A percentile compares a stretch with the other conserved stretches of the same genome.
Evolutionary conservation across 805 yeast species (phyloP).

Genomic region (Wickerhamomyces pijperi): DNA sequence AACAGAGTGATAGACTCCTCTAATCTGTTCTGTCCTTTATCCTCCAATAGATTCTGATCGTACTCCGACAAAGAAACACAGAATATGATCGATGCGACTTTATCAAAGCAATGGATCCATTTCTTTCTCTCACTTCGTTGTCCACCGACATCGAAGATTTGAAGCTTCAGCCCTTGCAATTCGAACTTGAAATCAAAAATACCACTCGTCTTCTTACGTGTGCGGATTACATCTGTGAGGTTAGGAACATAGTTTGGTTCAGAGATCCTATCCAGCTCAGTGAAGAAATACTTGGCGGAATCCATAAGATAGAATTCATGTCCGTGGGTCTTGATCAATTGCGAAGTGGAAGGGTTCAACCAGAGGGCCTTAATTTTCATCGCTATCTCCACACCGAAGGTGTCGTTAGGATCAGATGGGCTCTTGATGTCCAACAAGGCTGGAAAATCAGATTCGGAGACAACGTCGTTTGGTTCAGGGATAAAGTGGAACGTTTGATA

Average conservation of each 20-base stretch:
- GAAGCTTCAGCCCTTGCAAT: conserved; percentile 56
- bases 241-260: conserved; percentile 55
- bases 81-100: conserved; percentile 79
- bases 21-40: conserved; percentile 61
- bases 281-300: conserved; percentile 70
- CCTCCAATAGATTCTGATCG: conserved; percentile 77
- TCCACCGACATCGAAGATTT: conserved; percentile 84
- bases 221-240: conserved; percentile 68
- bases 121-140: conserved; percentile 92
- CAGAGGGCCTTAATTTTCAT: conserved; percentile 40
- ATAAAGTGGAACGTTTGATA: conserved; percentile 34
- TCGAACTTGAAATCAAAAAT: conserved; percentile 74
- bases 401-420: conserved; percentile 40
- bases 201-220: conserved; percentile 89
- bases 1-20: conserved; percentile 77
- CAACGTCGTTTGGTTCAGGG: conserved; percentile 21
- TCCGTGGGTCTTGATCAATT: conserved; percentile 45
- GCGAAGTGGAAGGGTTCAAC: conserved; percentile 43
- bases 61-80: conserved; percentile 89
- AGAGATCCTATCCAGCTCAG: conserved; percentile 52
- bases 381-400: conserved; percentile 40
- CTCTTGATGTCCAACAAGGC: conserved; percentile 14
- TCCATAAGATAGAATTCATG: conserved; percentile 76
- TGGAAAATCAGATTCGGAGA: conserved; percentile 20
- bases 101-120: conserved; percentile 96